Conservation (phyloP, 2,329 filamentous ascomycete genomes). For the Talaromyces atroroseus region DNA sequence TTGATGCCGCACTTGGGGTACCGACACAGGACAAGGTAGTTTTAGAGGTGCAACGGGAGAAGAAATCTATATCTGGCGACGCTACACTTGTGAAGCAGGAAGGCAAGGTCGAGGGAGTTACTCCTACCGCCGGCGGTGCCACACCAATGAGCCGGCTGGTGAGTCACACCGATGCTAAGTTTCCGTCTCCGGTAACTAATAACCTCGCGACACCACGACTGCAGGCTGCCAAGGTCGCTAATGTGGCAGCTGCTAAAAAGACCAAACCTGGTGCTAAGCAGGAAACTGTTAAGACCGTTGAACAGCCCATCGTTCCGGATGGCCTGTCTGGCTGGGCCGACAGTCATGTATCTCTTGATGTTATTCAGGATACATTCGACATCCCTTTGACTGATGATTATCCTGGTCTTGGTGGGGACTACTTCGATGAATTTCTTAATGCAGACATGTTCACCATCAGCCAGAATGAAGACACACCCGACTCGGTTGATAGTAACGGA, state of each 20-base stretch:
- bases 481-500: constrained; percentile 30
- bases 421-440: constrained; percentile 35
- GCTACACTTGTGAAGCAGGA: constrained; percentile 21
- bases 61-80: neutral
- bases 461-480: constrained; percentile 32
- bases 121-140: constrained; percentile 24
- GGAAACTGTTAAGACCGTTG: constrained; percentile 15
- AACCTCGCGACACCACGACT: constrained; percentile 30
- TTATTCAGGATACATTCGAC: constrained; percentile 34
- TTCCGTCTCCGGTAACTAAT: constrained; percentile 28
- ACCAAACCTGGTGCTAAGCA: constrained; percentile 24
- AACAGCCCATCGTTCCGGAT: constrained; percentile 4
- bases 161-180: constrained; percentile 30
- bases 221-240: constrained; percentile 23
- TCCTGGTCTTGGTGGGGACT: constrained; percentile 27
- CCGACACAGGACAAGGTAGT: constrained; percentile 36
- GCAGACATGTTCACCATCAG: constrained; percentile 30
- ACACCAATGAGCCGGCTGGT: constrained; percentile 30
- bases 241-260: constrained; percentile 22
- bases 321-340: constrained; percentile 28
- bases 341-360: constrained; percentile 32
- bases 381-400: constrained; percentile 25
- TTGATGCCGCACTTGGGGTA: constrained; percentile 45
- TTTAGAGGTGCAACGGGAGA: constrained; percentile 17
- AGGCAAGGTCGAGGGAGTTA: constrained; percentile 22